A percentile compares a stretch with the other conserved stretches of the same genome.
These are phyloP conservation scores for Oryza australiensis DNA, from an alignment of 176 grass and related monocot species.

Conservation along the genomic window DNA sequence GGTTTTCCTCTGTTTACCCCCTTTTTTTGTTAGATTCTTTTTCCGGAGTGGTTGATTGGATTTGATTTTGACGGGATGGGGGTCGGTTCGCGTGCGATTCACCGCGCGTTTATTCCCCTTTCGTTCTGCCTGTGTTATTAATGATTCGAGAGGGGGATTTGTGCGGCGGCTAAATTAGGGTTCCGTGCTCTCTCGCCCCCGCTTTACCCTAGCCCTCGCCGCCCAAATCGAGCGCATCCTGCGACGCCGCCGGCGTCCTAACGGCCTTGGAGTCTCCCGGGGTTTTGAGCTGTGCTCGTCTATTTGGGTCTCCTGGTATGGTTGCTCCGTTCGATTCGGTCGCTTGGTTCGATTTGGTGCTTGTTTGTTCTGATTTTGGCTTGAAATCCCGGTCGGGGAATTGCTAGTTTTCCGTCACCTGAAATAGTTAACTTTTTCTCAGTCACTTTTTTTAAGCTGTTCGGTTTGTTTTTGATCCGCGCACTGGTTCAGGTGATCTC, in stretches of 20 bases:
- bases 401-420: no score
- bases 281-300: background rate
- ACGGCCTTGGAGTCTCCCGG: background rate
- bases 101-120: background rate
- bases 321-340: background rate
- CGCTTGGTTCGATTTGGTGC: background rate
- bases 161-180: constrained; percentile 29
- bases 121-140: background rate
- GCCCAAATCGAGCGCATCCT: constrained; percentile 10
- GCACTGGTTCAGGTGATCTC: no score
- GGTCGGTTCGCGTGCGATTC: no score
- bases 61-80: no score
- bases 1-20: background rate
- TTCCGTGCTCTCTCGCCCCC: background rate
- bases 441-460: no score
- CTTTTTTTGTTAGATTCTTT: background rate
- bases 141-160: background rate
- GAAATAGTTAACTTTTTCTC: no score
- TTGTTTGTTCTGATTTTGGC: background rate
- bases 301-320: constrained; percentile 10
- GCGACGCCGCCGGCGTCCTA: background rate
- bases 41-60: no score
- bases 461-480: no score
- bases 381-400: background rate
- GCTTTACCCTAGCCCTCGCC: constrained; percentile 9